Base-by-base conservation (phyloP, 129 eudicot genomes). In the Centaurea solstitialis region DNA sequence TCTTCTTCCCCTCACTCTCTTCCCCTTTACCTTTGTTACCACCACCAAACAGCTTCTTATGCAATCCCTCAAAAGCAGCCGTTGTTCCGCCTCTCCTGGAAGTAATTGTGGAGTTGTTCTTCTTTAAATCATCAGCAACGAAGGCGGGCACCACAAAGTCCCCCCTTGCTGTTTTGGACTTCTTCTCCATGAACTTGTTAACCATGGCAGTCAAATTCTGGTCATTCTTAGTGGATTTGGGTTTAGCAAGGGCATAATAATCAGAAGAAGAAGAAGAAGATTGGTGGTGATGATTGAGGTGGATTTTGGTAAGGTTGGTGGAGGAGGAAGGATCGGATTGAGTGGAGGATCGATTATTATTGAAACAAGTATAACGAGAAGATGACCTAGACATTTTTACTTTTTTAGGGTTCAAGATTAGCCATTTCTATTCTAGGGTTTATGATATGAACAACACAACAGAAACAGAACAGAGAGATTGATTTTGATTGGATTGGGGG, bases 301-400 rank as follows among this genome's bases (percentile, higher is more conserved):
- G 65, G 17, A 20, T 71, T 22, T 72, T 76, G 85, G 71, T 73
- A 37, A 67, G 80, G 21, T 89, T 89, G n/a, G 88, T 72, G 3
- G 97, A 92, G 11, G 97, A 89, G 0, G 94, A 86, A 24, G 94
- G 94, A 70, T 87, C 86, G 21, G 97, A 92, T 78, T 85, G 91
- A 0, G 86, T 80, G 4, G 97, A 92, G 35, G 89, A 85, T 59
- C 91, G 80, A n/a, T 81, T 76, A n/a, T 81, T 76, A 26, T 61
- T 24, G 43, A 84, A 84, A 35, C 84, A 87, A 20, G 17, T 79
- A 83, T 91, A 91, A 62, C 97, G 93, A 38, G 88, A 85, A 41
- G 90, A 86, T 39, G 93, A 74, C 69, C 81, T 77, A 28, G 87
- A 85, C 20, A 93, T n/a, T n/a, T n/a, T n/a, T n/a, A 83, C 89